Evolutionary conservation across 2,329 filamentous ascomycete species (phyloP), one percentile per base, ranked within the genome.

Genomic region (Sporothrix pseudoabietina): DNA sequence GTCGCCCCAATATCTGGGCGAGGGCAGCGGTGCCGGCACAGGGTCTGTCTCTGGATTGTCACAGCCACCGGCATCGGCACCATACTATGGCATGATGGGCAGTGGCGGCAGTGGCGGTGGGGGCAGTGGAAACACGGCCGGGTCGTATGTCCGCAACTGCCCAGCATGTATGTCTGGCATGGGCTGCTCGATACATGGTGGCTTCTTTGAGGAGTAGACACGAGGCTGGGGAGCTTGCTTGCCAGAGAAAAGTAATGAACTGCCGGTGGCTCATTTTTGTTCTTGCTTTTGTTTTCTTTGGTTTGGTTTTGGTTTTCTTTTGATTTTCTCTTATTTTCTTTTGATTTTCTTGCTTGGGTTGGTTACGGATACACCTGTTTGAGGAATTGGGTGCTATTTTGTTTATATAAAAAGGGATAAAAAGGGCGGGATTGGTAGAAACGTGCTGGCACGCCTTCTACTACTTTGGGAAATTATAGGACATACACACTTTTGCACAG

Each of bases 151-250:
- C 30, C 69, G 55, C 2, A 16, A 69, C 5, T 76, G 75, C 14
- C 71, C 73, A 7, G 71, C 72, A 4, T 76, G 76, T 22, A 61
- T 75, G 63, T 74, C 76, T 1, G 76, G 76, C 16, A 22, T 76
- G 71, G 75, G 73, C 14, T 76, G 76, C 57, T 70, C 69, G 16
- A 16, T 76, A 2, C 76, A 76, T 57, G 75, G 75, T 1, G 39
- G 73, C 4, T 76, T 70, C 16, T 76, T 71, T 35, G 76, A 75
- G 1, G 71, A 73, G 41, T 71, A 72, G 69, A 9, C 1, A 19
- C 19, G 8, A 16, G 1, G 3, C 8, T n/a, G 59, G 39, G 32
- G 32, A 22, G 32, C 57, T 8, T n/a, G 57, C 57, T 59, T 35
- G 55, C 26, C 8, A 4, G 44, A 49, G 30, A 55, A 55, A 55